Evolutionary conservation across 2,329 filamentous ascomycete species (phyloP), one percentile per base, ranked within the genome.

Genomic region (Penicillium sp.): DNA sequence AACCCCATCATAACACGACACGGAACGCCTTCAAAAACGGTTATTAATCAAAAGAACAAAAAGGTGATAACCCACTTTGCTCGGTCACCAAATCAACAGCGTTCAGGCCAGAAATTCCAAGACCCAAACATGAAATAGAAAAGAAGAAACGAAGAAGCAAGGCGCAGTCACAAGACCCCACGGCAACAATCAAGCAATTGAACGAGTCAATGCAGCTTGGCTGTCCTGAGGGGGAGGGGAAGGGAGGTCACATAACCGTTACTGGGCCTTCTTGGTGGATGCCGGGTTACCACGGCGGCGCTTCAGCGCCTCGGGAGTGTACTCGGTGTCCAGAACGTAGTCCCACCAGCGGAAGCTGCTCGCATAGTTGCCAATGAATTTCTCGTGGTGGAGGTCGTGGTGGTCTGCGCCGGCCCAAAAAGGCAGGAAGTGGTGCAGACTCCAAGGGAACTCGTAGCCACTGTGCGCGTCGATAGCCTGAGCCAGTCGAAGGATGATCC

Each of bases 331-430:
- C 58, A 97, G 79, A 60, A 84, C 70, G 70, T 86, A 95, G 75
- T 98, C 93, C 93, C 93, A 98, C 93, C 93, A 98, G 71, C 91
- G 82, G 83, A 98, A 98, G 77, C 88, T 95, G 67, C 90, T 95
- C 44, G 91, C 78, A 70, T 97, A 98, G 78, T 98, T 98, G 62
- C 93, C 93, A 55, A 98, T 90, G 75, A 98, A 98, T 68, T 90
- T 89, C 77, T 98, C 93, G 75, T 98, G 93, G 75, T 98, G 93
- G 39, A 90, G 77, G 66, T 98, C 93, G 75, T 98, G 93, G 75
- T 97, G 91, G 62, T 95, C 84, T 47, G 93, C 93, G 53, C 93
- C 93, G 47, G 91, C 91, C 93, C 93, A 98, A 81, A 98, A 90
- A 33, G 93, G 93, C 44, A 98, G 76, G 78, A 97, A 87, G 72